A percentile compares a stretch with the other conserved stretches of the same genome.
These are phyloP conservation scores for Giardia duodenalis DNA, from an alignment of 208 protist genomes.

Conservation along the genomic window DNA sequence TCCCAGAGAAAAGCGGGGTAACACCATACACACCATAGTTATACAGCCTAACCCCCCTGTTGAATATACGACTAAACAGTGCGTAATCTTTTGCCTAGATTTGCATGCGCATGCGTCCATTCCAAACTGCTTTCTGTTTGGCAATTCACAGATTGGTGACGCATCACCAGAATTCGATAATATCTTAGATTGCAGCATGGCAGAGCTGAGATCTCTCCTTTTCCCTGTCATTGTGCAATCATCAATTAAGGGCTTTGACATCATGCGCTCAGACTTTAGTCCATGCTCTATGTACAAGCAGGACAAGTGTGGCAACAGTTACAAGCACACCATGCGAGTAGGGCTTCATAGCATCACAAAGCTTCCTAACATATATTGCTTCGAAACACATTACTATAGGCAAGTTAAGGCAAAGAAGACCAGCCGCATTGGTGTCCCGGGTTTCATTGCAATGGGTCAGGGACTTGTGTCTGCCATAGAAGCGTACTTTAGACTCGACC, in stretches of 20 bases:
- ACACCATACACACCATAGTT: not conserved
- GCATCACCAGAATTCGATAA: too few relatives aligned
- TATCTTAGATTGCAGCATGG: too few relatives aligned
- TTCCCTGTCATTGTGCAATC: not conserved
- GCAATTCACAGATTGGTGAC: not conserved
- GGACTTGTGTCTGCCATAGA: too few relatives aligned
- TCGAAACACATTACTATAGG: not conserved
- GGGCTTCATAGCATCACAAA: not conserved
- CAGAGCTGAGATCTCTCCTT: not conserved
- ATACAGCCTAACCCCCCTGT: not conserved
- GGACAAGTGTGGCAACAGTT: not conserved
- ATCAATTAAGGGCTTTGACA: not conserved
- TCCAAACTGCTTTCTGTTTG: not conserved
- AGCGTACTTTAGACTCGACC: too few relatives aligned
- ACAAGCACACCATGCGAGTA: not conserved
- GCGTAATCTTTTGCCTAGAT: not conserved
- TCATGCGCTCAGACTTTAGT: not conserved
- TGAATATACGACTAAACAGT: not conserved
- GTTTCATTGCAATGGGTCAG: too few relatives aligned
- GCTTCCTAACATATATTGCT: constrained; percentile 7
- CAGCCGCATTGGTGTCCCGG: too few relatives aligned
- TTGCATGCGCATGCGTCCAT: not conserved
- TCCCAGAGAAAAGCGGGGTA: too few relatives aligned
- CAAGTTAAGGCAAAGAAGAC: not conserved
- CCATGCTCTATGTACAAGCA: not conserved